These are phyloP conservation scores for Anthracocystis panici-leucophaei DNA, from an alignment of 1,284 basidiomycete genomes.

Conservation along the genomic window DNA sequence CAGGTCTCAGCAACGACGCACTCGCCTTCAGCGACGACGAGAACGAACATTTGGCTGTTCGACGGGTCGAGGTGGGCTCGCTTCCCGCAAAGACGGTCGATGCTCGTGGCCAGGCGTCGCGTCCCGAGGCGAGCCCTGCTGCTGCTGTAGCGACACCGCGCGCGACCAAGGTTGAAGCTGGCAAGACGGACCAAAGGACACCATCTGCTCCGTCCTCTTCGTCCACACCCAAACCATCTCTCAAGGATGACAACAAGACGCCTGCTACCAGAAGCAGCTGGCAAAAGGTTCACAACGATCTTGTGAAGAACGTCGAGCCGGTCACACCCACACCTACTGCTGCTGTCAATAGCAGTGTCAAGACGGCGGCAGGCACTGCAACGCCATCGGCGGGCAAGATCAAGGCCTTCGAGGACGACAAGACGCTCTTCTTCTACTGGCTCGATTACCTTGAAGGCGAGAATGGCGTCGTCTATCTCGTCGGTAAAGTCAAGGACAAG, in stretches of 20 bases:
- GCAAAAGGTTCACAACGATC: conserved; percentile 55
- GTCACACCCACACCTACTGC: conserved; percentile 29
- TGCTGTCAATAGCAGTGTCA: conserved; percentile 20
- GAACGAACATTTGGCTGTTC: conserved; percentile 47
- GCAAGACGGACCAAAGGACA: conserved; percentile 28
- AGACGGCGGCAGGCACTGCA: conserved; percentile 21
- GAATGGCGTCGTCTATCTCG: conserved; percentile 65
- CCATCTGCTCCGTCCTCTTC: conserved; percentile 23
- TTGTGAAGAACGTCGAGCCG: conserved; percentile 49
- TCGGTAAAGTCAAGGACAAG: conserved; percentile 68
- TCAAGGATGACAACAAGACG: conserved; percentile 26
- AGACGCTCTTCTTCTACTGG: conserved; percentile 67
- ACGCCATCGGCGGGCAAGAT: conserved; percentile 43
- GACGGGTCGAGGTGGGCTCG: conserved; percentile 46
- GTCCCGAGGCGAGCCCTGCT: conserved; percentile 26
- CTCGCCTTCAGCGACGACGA: conserved; percentile 55
- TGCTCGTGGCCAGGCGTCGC: conserved; percentile 31
- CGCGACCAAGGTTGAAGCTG: conserved; percentile 18
- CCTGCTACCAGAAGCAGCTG: conserved; percentile 39
- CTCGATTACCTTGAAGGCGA: conserved; percentile 64
- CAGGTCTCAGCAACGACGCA: conserved; percentile 51
- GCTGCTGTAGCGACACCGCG: conserved; percentile 21
- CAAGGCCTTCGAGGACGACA: conserved; percentile 57
- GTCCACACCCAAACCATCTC: conserved; percentile 10
- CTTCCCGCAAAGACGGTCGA: conserved; percentile 32